These are phyloP conservation scores for Mycena amicta DNA, from an alignment of 768 basidiomycete species.

Conservation along the genomic window DNA sequence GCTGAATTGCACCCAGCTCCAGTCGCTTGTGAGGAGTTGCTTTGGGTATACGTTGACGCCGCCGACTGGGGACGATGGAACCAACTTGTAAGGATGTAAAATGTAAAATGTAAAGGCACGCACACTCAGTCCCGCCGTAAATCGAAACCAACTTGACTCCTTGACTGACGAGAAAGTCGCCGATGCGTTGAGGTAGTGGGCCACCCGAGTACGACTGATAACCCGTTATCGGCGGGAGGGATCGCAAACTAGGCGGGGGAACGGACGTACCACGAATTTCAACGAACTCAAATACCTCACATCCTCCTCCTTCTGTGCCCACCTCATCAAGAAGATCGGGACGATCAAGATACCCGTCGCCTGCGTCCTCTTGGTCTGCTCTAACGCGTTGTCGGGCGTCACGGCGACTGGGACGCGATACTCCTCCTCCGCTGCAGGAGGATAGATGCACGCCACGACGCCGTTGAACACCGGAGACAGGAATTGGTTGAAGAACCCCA, in stretches of 20 bases:
- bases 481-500: constrained; percentile 34
- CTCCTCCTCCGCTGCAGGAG: constrained; percentile 27
- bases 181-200: constrained; percentile 35
- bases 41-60: constrained; percentile 19
- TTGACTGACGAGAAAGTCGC: constrained; percentile 31
- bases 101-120: background rate
- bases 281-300: constrained; percentile 29
- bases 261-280: constrained; percentile 26
- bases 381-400: constrained; percentile 40
- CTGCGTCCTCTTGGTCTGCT: constrained; percentile 30
- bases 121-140: constrained; percentile 41
- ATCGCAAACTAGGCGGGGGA: background rate
- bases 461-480: constrained; percentile 30
- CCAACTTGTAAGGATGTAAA: background rate
- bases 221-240: background rate
- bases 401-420: constrained; percentile 35
- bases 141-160: constrained; percentile 34
- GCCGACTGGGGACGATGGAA: constrained; percentile 20
- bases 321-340: constrained; percentile 41
- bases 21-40: constrained; percentile 25
- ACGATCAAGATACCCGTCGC: constrained; percentile 35
- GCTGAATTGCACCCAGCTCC: constrained; percentile 33
- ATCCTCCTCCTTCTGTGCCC: constrained; percentile 32
- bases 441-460: constrained; percentile 30
- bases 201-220: constrained; percentile 36